Base-by-base conservation (phyloP, 441 rosid genomes). In the Jatropha podagrica region DNA sequence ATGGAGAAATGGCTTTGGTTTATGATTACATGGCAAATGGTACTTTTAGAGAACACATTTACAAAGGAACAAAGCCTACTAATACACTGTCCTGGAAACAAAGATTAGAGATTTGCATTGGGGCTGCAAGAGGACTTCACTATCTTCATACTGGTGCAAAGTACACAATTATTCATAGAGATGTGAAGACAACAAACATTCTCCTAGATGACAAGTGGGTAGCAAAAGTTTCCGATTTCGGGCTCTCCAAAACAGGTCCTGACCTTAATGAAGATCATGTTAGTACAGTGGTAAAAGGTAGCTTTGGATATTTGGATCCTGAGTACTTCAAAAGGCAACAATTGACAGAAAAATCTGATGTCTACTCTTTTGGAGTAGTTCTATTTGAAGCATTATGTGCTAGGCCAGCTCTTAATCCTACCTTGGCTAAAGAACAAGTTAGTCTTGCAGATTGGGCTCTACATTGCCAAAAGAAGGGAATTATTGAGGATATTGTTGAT, bases 211-310 rank as follows among this genome's bases (percentile, higher is more conserved):
- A 87, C 77, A 88, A 91, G 12, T 84, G 90, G 93, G 92, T 91
- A 6, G 94, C 97, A 1, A 92, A 92, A 62, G 97, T 92, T 51
- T 92, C 94, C 10, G 92, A 91, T 83, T 93, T 93, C 26, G 96
- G 96, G 41, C 74, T 93, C 3, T 93, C 97, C 0, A 93, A 93
- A 79, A 89, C 93, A 0, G 96, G 96, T 26, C 93, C 93, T 0
- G 77, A 85, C 74, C 85, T 85, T 78, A 83, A 81, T 64, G 89
- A 90, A 42, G 86, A 92, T 13, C 96, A 88, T 78, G 94, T 90
- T 18, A 87, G 90, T 65, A 93, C 96, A 1, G 88, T 91, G 26
- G 97, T 92, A 56, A 92, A 92, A 46, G 97, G 97, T 12, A 92
- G 97, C 67, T 92, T 92, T 55, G 95, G 97, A 9, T 92, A 92